Evolutionary conservation across 345 rosid genomes (phyloP).

Genomic region (Crucihimalaya himalaica): DNA sequence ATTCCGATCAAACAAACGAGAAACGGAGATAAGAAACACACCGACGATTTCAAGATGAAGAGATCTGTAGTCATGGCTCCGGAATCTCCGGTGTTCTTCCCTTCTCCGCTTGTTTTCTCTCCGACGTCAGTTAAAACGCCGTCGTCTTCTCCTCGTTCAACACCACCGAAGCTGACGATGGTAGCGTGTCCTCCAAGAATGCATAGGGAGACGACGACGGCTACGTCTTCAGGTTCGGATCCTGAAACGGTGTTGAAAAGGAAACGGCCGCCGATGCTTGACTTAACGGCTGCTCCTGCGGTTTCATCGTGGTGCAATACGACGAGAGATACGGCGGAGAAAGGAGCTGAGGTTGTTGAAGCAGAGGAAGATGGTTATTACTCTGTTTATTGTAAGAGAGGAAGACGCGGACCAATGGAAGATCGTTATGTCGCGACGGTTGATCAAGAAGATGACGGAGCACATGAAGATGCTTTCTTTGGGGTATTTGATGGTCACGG

Average conservation of each 20-base stretch:
- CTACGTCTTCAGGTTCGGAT: background rate
- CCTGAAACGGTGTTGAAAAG: constrained; percentile 33
- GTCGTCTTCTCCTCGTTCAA: constrained; percentile 29
- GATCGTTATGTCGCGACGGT: constrained; percentile 36
- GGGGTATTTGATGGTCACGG: constrained; percentile 96
- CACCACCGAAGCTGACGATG: constrained; percentile 23
- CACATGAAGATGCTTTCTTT: constrained; percentile 52
- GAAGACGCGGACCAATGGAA: constrained; percentile 43
- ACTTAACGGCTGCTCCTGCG: constrained; percentile 4
- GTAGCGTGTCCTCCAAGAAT: constrained; percentile 29
- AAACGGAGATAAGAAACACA: constrained; percentile 15
- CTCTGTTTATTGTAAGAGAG: constrained; percentile 44
- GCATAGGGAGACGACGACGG: constrained; percentile 4
- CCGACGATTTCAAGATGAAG: constrained; percentile 27
- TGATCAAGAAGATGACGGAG: constrained; percentile 14
- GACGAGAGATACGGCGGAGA: constrained; percentile 29
- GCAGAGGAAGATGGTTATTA: constrained; percentile 34
- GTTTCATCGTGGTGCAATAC: constrained; percentile 25
- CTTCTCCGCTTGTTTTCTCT: constrained; percentile 31
- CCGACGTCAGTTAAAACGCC: constrained; percentile 40
- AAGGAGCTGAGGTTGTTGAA: constrained; percentile 23
- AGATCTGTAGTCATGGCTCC: constrained; percentile 24
- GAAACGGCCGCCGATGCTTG: constrained; percentile 43
- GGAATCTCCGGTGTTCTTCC: constrained; percentile 40
- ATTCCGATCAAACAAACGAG: constrained; percentile 21